Percentiles rank a stretch among this genome's conserved stretches.
Conservation (phyloP, 23 red algal species). For the Cyanidiococcus yangmingshanensis region DNA sequence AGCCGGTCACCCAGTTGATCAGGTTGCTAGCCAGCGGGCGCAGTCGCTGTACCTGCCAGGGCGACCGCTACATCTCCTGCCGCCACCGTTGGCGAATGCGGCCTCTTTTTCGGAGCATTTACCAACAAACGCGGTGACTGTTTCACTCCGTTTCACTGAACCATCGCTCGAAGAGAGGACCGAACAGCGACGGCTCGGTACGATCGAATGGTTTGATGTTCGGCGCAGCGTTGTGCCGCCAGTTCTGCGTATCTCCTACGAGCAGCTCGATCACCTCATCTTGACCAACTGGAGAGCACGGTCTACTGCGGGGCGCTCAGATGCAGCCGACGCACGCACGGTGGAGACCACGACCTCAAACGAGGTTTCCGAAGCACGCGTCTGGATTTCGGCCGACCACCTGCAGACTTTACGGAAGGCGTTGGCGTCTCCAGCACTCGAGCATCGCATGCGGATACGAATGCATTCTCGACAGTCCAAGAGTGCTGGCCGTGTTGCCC, state of each 20-base stretch:
- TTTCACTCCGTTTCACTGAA: neutral
- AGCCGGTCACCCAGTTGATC: neutral
- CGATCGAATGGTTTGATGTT: neutral
- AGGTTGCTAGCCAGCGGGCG: neutral
- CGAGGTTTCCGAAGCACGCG: neutral
- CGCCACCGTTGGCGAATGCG: constrained; percentile 9
- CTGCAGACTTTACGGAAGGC: neutral
- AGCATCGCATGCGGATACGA: neutral
- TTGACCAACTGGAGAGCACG: neutral
- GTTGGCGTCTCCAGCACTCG: neutral
- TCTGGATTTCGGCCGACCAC: neutral
- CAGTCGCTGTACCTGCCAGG: constrained; percentile 17
- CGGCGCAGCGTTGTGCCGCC: neutral
- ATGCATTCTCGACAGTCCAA: neutral
- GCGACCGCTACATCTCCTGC: constrained; percentile 4
- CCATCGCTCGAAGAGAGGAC: neutral
- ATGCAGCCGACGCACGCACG: neutral
- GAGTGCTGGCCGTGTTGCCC: neutral
- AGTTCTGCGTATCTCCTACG: neutral
- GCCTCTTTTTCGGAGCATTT: constrained; percentile 1
- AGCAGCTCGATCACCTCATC: constrained; percentile 9
- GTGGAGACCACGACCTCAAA: neutral
- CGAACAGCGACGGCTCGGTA: neutral
- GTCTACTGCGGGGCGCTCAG: neutral
- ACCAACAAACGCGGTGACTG: neutral